Evolutionary conservation across 2,329 filamentous ascomycete genomes (phyloP).

Genomic region (Clarireedia sp.): DNA sequence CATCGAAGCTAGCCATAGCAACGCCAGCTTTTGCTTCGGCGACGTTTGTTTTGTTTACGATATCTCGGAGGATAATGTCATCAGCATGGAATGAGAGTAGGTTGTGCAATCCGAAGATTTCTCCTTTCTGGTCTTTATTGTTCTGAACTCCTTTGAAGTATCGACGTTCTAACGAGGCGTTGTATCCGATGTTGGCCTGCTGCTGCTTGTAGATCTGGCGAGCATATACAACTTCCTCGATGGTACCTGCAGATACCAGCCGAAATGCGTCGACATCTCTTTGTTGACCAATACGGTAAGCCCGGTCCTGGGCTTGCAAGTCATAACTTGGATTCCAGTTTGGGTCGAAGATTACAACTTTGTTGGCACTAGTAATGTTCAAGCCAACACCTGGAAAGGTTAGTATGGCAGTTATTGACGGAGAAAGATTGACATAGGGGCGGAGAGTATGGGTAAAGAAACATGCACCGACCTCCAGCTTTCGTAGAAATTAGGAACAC

Average conservation of each 20-base stretch:
- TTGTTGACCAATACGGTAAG: conserved; percentile 89
- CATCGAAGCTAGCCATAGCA: conserved; percentile 66
- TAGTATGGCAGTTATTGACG: background rate
- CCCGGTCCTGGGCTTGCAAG: conserved; percentile 89
- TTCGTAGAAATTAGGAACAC: conserved; percentile 94
- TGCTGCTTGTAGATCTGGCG: conserved; percentile 98
- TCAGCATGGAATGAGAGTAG: conserved; percentile 76
- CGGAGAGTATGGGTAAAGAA: background rate
- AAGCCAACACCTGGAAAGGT: conserved; percentile 60
- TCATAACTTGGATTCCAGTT: conserved; percentile 98
- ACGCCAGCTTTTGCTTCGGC: conserved; percentile 87
- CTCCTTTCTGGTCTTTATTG: conserved; percentile 71
- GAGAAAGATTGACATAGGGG: background rate
- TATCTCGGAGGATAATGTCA: conserved; percentile 78
- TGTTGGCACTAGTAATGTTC: conserved; percentile 96
- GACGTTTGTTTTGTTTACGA: conserved; percentile 97
- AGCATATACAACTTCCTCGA: conserved; percentile 96
- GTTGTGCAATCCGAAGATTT: conserved; percentile 87
- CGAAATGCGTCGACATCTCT: conserved; percentile 94
- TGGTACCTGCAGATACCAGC: conserved; percentile 80
- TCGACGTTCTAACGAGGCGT: conserved; percentile 79
- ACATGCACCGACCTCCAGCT: conserved; percentile 52
- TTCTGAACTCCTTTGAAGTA: conserved; percentile 96
- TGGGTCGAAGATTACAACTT: conserved; percentile 93
- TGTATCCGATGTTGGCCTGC: conserved; percentile 96